phyloP scores from a whole-genome alignment of 768 basidiomycete genomes.

The Suillus clintonianus region DNA sequence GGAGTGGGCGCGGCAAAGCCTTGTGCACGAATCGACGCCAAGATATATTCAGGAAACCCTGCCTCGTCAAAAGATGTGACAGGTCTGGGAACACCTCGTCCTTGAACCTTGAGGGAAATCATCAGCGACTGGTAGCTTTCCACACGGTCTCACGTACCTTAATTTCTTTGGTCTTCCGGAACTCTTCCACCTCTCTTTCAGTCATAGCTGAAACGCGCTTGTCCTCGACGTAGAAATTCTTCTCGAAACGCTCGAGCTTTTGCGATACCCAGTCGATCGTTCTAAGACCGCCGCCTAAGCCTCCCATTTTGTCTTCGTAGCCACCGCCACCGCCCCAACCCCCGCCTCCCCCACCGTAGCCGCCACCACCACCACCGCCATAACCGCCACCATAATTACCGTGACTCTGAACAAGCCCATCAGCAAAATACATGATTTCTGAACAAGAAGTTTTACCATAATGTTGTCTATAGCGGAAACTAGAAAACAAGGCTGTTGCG shows the following conservation, averaged over 20 bases:
- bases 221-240: conserved; percentile 96
- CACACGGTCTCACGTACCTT: conserved; percentile 49
- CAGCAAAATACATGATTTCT: not conserved
- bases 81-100: conserved; percentile 84
- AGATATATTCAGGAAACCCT: conserved; percentile 95
- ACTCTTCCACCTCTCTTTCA: conserved; percentile 89
- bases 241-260: conserved; percentile 86
- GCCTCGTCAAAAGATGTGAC: conserved; percentile 91
- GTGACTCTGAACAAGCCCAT: conserved; percentile 25
- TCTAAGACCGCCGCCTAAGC: conserved; percentile 80
- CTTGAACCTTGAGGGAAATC: conserved; percentile 68
- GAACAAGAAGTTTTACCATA: not conserved
- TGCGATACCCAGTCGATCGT: conserved; percentile 81
- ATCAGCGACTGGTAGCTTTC: conserved; percentile 2
- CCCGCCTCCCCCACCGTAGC: conserved; percentile 29
- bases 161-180: conserved; percentile 82
- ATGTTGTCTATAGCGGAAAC: conserved; percentile 2
- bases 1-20: conserved; percentile 91
- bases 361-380: conserved; percentile 36
- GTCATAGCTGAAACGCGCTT: conserved; percentile 74
- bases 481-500: not conserved
- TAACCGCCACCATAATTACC: conserved; percentile 36
- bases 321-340: conserved; percentile 39
- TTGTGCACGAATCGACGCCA: conserved; percentile 90
- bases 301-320: conserved; percentile 70